Base-by-base conservation (phyloP, 192 early-diverging fungal species). In the Backusella tuberculispora region DNA sequence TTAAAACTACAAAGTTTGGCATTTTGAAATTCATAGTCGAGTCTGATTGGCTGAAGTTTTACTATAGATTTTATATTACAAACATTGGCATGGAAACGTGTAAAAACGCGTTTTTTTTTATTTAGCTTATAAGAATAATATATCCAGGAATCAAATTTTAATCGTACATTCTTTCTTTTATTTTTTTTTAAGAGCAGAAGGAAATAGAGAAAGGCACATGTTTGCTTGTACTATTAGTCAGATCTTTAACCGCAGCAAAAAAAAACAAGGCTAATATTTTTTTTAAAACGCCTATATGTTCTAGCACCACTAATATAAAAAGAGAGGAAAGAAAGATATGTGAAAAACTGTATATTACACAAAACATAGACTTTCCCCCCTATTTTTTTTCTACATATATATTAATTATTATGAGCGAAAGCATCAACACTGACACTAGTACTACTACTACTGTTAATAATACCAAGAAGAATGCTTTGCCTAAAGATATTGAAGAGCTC, bases 401-500 rank as follows among this genome's bases (percentile, higher is more conserved):
- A 14, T 14, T 60, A 60, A 4, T 34, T 34, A 60, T 10, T 60
- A 60, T 60, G 53, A 60, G 53, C 8, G 53, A 60, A 60, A 60
- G 29, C 29, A 34, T 34, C 29, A 34, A 34, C 29, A 34, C 29
- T 34, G 29, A 34, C 2, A 34, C 29, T 34, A 34, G 29, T 34
- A 34, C 29, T 34, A 34, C 21, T 26, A 60, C 9, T 60, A 10
- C 9, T 9, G 50, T 15, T 9, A 21, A 56, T 56, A 60, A 26
- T 60, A 60, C 10, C 10, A 60, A 60, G 21, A 60, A 60, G 42
- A 6, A 26, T 60, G 53, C 8, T 26, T 24, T 60, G 26, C 53
- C 53, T 9, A 60, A 60, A 24, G 44, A 68, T 43, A 68, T 42
- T 7, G 70, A 73, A 19, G 60, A 73, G n/a, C 43, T 73, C 3